A percentile compares a stretch with the other conserved stretches of the same genome.
Conservation (phyloP, 2,329 filamentous ascomycete species). For the Diaporthe citrichinensis region DNA sequence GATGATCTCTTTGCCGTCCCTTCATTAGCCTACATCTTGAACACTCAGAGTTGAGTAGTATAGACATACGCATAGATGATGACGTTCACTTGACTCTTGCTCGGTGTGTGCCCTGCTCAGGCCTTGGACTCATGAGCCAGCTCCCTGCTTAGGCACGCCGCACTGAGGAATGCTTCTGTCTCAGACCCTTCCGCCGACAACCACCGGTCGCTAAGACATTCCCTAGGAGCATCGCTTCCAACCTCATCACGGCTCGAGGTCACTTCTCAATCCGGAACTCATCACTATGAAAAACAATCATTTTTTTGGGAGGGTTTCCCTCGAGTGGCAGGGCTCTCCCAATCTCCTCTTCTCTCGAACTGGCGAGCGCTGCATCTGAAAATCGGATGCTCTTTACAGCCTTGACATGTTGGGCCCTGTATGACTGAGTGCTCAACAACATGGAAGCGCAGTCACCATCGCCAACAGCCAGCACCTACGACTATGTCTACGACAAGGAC, state of each 20-base stretch:
- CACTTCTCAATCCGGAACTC: slow-evolving; percentile 15
- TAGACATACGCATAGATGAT: not conserved
- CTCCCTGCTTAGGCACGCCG: slow-evolving; percentile 29
- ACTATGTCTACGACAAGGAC: slow-evolving; percentile 39
- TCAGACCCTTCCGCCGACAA: slow-evolving; percentile 25
- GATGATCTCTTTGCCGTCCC: not conserved
- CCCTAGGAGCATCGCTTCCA: slow-evolving; percentile 19
- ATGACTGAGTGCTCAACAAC: slow-evolving; percentile 1
- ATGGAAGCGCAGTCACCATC: slow-evolving; percentile 36
- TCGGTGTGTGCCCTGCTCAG: not conserved
- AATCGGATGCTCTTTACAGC: not conserved
- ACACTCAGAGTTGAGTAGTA: not conserved
- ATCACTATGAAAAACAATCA: slow-evolving; percentile 31
- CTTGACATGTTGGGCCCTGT: slow-evolving; percentile 23
- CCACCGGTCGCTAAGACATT: slow-evolving; percentile 16
- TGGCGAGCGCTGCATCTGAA: not conserved
- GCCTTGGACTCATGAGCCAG: not conserved
- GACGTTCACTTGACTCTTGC: slow-evolving; percentile 12
- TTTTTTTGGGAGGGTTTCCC: slow-evolving; percentile 5
- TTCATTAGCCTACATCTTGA: not conserved
- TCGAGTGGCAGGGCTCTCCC: not conserved
- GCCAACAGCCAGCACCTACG: slow-evolving; percentile 32
- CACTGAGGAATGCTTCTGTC: slow-evolving; percentile 40
- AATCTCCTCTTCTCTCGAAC: not conserved
- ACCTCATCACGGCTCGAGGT: slow-evolving; percentile 39